Percentiles rank a stretch among this genome's conserved stretches.
Conservation (phyloP, 306 rosid genomes). For the Lablab purpureus region DNA sequence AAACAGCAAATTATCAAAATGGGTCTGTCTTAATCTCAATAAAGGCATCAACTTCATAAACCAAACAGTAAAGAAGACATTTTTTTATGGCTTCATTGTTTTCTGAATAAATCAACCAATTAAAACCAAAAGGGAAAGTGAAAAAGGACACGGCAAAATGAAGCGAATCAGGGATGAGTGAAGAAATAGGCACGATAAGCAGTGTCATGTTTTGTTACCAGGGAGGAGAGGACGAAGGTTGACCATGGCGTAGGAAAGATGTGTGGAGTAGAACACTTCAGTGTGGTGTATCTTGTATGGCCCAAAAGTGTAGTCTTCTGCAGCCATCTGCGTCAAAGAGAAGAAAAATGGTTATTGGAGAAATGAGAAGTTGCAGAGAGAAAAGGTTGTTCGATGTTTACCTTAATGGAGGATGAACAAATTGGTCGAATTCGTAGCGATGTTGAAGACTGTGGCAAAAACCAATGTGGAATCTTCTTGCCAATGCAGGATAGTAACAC, state of each 20-base stretch:
- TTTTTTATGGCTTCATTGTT: not conserved
- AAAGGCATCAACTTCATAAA: conserved; percentile 29
- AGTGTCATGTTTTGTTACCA: conserved; percentile 52
- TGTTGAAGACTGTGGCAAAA: conserved; percentile 39
- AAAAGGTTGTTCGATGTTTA: conserved; percentile 26
- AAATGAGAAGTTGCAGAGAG: not conserved
- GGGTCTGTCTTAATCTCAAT: conserved; percentile 12
- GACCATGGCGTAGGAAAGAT: conserved; percentile 82
- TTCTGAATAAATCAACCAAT: not conserved
- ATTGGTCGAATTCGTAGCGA: conserved; percentile 43
- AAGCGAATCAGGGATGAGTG: not conserved
- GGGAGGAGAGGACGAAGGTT: conserved; percentile 93
- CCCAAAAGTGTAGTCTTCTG: conserved; percentile 54
- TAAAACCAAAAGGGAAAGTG: not conserved
- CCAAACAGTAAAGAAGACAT: conserved; percentile 17
- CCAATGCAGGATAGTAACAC: conserved; percentile 32
- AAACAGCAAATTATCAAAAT: conserved; percentile 42
- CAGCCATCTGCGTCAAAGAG: conserved; percentile 51
- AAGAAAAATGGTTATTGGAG: not conserved
- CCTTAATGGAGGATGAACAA: conserved; percentile 52
- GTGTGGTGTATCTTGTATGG: conserved; percentile 67
- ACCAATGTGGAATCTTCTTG: conserved; percentile 38
- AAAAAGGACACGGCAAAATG: not conserved
- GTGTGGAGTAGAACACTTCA: conserved; percentile 80
- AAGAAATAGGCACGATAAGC: not conserved